A percentile compares a stretch with the other conserved stretches of the same genome.
Conservation (phyloP, 2,329 filamentous ascomycete genomes). For the Xylariaceae sp. region DNA sequence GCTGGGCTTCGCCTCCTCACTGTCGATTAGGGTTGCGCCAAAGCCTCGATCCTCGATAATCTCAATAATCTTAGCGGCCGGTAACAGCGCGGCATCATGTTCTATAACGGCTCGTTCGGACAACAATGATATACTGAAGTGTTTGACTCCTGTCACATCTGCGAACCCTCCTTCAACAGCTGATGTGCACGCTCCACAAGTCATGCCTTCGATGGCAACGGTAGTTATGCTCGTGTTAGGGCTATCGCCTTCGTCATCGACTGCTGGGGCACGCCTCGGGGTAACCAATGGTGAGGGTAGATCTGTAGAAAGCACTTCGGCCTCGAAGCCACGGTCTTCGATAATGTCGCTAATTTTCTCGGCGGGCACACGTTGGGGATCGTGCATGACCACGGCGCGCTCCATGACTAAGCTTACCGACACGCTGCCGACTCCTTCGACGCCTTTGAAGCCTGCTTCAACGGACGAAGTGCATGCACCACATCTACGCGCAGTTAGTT, state of each 20-base stretch:
- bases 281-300: slow-evolving; percentile 61
- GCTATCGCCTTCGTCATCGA: slow-evolving; percentile 46
- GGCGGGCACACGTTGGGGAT: slow-evolving; percentile 74
- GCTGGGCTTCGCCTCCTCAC: slow-evolving; percentile 55
- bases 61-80: slow-evolving; percentile 60
- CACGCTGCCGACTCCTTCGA: slow-evolving; percentile 82
- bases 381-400: slow-evolving; percentile 91
- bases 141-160: slow-evolving; percentile 72
- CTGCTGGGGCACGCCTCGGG: slow-evolving; percentile 43
- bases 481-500: slow-evolving; percentile 66
- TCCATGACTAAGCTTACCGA: slow-evolving; percentile 95
- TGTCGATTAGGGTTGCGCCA: slow-evolving; percentile 78
- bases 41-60: slow-evolving; percentile 78
- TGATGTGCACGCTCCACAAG: slow-evolving; percentile 86
- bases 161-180: slow-evolving; percentile 83
- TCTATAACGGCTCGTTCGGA: slow-evolving; percentile 86
- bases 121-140: slow-evolving; percentile 81
- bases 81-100: slow-evolving; percentile 67
- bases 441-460: slow-evolving; percentile 84
- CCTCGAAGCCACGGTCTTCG: slow-evolving; percentile 91
- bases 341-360: slow-evolving; percentile 83
- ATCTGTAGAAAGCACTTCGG: slow-evolving; percentile 84
- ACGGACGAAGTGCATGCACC: slow-evolving; percentile 96
- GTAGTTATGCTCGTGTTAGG: slow-evolving; percentile 68
- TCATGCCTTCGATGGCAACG: slow-evolving; percentile 85